Conservation (phyloP, 345 rosid species). For the Carallia pectinifolia region DNA sequence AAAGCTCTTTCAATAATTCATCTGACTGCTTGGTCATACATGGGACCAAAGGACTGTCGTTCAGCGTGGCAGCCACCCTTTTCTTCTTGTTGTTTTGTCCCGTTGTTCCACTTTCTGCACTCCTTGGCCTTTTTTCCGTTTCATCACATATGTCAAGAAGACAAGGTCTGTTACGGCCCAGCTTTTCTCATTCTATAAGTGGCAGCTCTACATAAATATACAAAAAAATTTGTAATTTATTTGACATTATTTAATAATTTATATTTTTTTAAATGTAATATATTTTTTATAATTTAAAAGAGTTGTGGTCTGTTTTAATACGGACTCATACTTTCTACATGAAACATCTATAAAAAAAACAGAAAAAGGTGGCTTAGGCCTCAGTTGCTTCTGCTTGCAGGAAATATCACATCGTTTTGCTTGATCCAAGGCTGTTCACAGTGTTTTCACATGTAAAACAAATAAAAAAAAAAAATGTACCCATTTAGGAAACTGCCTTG, state of each 20-base stretch:
- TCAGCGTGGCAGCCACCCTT: background rate
- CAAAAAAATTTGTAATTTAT: too few relatives aligned
- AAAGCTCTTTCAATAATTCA: background rate
- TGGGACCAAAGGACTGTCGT: background rate
- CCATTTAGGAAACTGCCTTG: constrained; percentile 23
- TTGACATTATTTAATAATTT: too few relatives aligned
- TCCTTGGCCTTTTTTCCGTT: background rate
- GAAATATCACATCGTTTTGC: constrained; percentile 28
- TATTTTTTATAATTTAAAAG: background rate
- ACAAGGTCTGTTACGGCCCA: background rate
- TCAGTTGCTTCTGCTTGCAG: constrained; percentile 28
- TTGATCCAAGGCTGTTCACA: constrained; percentile 23
- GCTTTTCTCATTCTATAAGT: background rate
- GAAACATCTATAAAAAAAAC: constrained; percentile 9
- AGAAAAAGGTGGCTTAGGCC: background rate
- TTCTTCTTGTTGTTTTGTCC: background rate
- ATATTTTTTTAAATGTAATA: too few relatives aligned
- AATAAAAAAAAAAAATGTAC: background rate
- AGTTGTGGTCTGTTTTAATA: background rate
- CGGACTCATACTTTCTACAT: constrained; percentile 28
- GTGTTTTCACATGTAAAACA: constrained; percentile 21
- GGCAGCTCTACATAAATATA: too few relatives aligned
- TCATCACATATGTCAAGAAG: background rate
- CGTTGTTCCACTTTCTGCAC: background rate
- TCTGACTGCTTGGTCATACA: background rate